phyloP scores from a whole-genome alignment of 2,329 filamentous ascomycete species.

The Graphilbum fragrans region DNA sequence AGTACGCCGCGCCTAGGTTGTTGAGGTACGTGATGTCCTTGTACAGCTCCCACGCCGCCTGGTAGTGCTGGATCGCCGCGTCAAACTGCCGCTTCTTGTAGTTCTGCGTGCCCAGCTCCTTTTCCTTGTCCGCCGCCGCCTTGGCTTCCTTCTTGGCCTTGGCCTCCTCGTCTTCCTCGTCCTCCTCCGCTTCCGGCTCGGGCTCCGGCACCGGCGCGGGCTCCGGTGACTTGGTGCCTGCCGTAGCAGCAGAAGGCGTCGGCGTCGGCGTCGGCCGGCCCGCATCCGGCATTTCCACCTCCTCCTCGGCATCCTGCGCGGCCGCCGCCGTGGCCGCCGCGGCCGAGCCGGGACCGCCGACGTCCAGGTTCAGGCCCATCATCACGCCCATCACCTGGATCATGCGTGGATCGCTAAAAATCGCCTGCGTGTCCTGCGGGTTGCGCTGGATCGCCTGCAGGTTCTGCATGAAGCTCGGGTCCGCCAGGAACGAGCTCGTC shows the following conservation, averaged over 20 bases:
- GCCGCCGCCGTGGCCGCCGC: slow-evolving; percentile 16
- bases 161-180: slow-evolving; percentile 70
- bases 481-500: slow-evolving; percentile 69
- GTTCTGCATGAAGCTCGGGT: slow-evolving; percentile 82
- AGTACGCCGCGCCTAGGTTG: slow-evolving; percentile 87
- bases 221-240: not conserved
- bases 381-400: slow-evolving; percentile 88
- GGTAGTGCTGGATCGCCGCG: slow-evolving; percentile 86
- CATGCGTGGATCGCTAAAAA: slow-evolving; percentile 85
- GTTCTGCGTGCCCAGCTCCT: slow-evolving; percentile 81
- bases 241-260: not conserved
- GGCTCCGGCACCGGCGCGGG: slow-evolving; percentile 31
- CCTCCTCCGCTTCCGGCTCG: slow-evolving; percentile 34
- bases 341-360: slow-evolving; percentile 22
- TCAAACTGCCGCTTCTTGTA: slow-evolving; percentile 99
- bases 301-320: slow-evolving; percentile 38
- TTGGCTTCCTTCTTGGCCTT: slow-evolving; percentile 80
- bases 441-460: slow-evolving; percentile 71
- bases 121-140: slow-evolving; percentile 86
- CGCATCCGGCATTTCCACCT: slow-evolving; percentile 69
- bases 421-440: slow-evolving; percentile 63
- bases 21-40: slow-evolving; percentile 98
- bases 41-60: slow-evolving; percentile 83
- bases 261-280: not conserved
- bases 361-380: slow-evolving; percentile 85